These are phyloP conservation scores for Chimonanthus praecox DNA, from an alignment of 164 flowering plant genomes.

Conservation along the genomic window DNA sequence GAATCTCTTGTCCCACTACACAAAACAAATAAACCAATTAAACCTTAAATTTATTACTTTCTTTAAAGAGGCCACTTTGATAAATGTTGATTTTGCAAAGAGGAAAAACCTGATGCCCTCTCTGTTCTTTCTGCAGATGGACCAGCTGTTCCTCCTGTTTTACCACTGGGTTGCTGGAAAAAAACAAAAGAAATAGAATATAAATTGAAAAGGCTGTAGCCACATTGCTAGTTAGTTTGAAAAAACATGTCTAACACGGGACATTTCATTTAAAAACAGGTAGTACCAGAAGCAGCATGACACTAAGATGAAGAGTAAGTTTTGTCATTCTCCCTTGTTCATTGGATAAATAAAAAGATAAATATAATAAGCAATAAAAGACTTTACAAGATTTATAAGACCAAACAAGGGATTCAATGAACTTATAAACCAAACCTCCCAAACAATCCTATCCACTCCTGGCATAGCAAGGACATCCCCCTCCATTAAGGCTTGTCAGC, in stretches of 20 bases:
- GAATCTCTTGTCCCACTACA: constrained; percentile 45
- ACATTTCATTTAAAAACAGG: not conserved
- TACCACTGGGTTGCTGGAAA: constrained; percentile 32
- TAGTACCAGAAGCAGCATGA: too few species aligned
- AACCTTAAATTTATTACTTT: not conserved
- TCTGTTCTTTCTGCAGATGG: constrained; percentile 32
- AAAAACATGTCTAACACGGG: not conserved
- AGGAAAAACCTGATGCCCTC: constrained; percentile 23
- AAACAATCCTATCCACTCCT: too few species aligned
- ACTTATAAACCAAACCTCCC: too few species aligned
- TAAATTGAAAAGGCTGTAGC: not conserved
- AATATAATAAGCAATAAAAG: too few species aligned
- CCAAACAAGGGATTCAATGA: too few species aligned
- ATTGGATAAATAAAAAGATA: too few species aligned
- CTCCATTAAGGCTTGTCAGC: too few species aligned
- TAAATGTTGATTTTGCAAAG: not conserved
- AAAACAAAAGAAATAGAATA: not conserved
- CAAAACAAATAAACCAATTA: constrained; percentile 3
- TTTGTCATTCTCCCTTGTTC: too few species aligned
- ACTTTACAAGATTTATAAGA: too few species aligned
- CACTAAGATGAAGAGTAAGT: too few species aligned
- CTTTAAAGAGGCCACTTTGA: not conserved
- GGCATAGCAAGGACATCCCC: too few species aligned
- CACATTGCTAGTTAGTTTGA: too few species aligned
- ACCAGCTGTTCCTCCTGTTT: constrained; percentile 26